Evolutionary conservation across 2,329 filamentous ascomycete genomes (phyloP), one percentile per base, ranked within the genome.

Genomic region (Rugonectria rugulosa): DNA sequence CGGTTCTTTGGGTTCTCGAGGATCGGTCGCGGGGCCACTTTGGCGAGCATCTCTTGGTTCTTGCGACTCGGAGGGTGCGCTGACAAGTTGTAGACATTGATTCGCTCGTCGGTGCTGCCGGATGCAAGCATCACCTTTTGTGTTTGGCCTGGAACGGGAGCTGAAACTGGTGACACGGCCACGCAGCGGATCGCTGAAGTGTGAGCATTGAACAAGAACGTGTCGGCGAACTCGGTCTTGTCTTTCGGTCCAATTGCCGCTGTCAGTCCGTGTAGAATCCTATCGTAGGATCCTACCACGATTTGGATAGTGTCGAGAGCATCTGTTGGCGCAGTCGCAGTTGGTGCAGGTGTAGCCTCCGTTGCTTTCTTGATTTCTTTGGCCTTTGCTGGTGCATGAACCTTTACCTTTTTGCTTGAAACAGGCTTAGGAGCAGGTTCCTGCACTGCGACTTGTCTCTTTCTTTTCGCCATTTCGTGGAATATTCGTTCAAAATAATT

Each of bases 171-270:
- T 8, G 94, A 97, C 58, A 97, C 77, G 20, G 93, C 92, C 27
- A 99, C 82, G 71, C 91, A 96, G 67, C 92, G 89, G 71, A 99
- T 91, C 5, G 95, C 89, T 11, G 93, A 96, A 53, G 87, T 83
- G 76, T 99, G 95, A 12, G 95, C 93, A 70, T 93, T 91, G 83
- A 99, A 97, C 53, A 99, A 84, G 74, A 99, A 99, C 0, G 91
- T 94, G 74, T 98, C 94, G 63, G 91, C 85, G 70, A 97, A 98
- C 46, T 87, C 81, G 50, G 88, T 79, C 14, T 80, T 70, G 49
- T 72, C 63, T 36, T 72, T 61, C 26, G 63, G 45, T 26, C 66
- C 61, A 47, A 96, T 79, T 2, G 86, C 86, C n/a, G 90, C 92
- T 7, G 90, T 91, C 67, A 97, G 82, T 57, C 95, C 95, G 73